phyloP scores from a whole-genome alignment of 371 early-diverging fungal genomes.

The Chytridiales sp. region DNA sequence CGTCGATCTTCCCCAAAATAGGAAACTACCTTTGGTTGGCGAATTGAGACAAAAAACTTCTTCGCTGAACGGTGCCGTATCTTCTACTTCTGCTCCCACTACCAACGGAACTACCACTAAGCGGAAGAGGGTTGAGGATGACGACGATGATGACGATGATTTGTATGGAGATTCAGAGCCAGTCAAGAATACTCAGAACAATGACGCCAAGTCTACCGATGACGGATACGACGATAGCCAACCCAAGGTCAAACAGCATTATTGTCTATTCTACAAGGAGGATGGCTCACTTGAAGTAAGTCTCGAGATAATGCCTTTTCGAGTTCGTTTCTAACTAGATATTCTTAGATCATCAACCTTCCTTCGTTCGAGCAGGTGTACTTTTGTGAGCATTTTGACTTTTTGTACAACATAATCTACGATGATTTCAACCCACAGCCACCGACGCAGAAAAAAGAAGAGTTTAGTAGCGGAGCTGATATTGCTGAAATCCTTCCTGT shows the following conservation, averaged over 20 bases:
- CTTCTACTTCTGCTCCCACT: too few relatives aligned
- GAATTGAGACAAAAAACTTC: too few relatives aligned
- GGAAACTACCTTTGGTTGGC: not conserved
- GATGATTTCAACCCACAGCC: slow-evolving; percentile 41
- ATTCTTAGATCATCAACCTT: slow-evolving; percentile 60
- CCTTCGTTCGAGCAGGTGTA: slow-evolving; percentile 72
- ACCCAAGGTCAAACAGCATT: too few relatives aligned
- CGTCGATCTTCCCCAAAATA: slow-evolving; percentile 38
- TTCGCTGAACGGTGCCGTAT: too few relatives aligned
- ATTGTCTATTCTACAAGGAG: slow-evolving; percentile 51
- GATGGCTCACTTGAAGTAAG: slow-evolving; percentile 60
- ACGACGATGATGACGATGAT: slow-evolving; percentile 46
- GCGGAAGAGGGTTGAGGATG: slow-evolving; percentile 17
- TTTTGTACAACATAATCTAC: slow-evolving; percentile 57
- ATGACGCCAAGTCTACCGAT: slow-evolving; percentile 10
- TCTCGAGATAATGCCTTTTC: too few relatives aligned
- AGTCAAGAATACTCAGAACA: not conserved
- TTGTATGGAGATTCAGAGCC: slow-evolving; percentile 37
- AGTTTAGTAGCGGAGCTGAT: slow-evolving; percentile 33
- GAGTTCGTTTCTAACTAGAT: too few relatives aligned
- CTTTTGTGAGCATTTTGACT: slow-evolving; percentile 63
- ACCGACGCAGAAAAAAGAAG: slow-evolving; percentile 4
- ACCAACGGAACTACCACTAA: too few relatives aligned
- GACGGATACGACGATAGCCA: slow-evolving; percentile 57
- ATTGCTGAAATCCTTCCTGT: slow-evolving; percentile 70